Base-by-base conservation (phyloP, 2,329 filamentous ascomycete species). In the Cladosporium sp. region DNA sequence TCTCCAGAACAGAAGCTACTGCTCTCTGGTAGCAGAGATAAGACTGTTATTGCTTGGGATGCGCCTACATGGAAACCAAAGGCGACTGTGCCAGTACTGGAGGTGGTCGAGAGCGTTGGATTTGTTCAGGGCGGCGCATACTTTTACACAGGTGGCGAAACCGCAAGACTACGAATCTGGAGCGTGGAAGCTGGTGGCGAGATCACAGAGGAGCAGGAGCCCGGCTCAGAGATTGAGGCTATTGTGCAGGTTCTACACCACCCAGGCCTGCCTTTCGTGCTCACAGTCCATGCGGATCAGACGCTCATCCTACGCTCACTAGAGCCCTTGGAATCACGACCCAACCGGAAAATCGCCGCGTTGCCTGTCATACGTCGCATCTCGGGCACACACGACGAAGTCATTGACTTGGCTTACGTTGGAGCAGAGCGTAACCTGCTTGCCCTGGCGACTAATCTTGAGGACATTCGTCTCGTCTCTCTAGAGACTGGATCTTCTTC, bases 311-410 rank as follows among this genome's bases (percentile, higher is more conserved):
- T 97, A 34, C 92, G 94, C 76, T 87, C 86, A 1, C 76, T 84
- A 73, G 66, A 76, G 75, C 58, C 85, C 74, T 58, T 85, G 70
- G 63, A 76, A 66, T 74, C 73, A 69, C 48, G 65, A 11, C 26
- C 66, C 5, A 63, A 43, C 14, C 21, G 51, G 13, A 69, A 67
- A 26, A 70, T 71, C 26, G 63, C 70, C 14, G 80, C 86, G n/a
- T 77, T 90, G 26, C 82, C 85, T 11, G 73, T 89, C 0, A 84
- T 91, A 53, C 88, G 91, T 70, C 87, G 92, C 53, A 96, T 99
- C 70, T 97, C 94, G 5, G 96, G 95, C 62, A 97, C 95, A 7
- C 93, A 98, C 77, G 96, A 99, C 76, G 95, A 99, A 77, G 93
- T 99, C 61, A 97, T 99, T 70, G 96, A 99, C 75, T 81, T 99